Evolutionary conservation across 768 basidiomycete genomes (phyloP), one percentile per base, ranked within the genome.

Genomic region (Inosperma sp.): DNA sequence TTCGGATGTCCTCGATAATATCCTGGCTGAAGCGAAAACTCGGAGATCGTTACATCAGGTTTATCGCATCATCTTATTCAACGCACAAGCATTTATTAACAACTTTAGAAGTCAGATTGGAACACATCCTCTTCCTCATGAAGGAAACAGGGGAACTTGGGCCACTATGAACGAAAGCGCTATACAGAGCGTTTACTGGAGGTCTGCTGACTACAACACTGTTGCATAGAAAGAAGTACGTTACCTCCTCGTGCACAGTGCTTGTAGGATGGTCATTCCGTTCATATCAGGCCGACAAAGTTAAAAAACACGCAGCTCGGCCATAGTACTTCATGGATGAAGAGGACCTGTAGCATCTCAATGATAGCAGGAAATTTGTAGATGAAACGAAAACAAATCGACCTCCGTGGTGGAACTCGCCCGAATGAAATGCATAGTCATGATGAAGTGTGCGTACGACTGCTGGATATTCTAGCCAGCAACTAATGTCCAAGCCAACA

Each of bases 271-370:
- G 94, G 93, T 66, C 91, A 7, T 99, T 98, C 67, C 83, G 89
- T 12, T 97, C 95, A 0, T 96, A 93, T 6, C 80, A 93, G 26
- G 68, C 65, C 23, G 86, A 89, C 36, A 81, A 93, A 41, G 81
- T 80, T 39, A 85, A 84, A 64, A 67, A 78, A 58, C 75, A 79
- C 58, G 69, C 68, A 2, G 68, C 76, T n/a, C 76, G 77, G 23
- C 86, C 92, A 0, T 90, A 95, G 67, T 93, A 96, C 64, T 98
- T 91, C 64, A 98, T 99, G 96, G 96, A 99, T 69, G 96, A 97
- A 35, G 96, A 99, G 68, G 96, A 98, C 65, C 72, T 97, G 13
- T 83, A 88, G 37, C 90, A 91, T 54, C 66, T 88, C 53, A 80
- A 77, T 26, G 90, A 93, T 33, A 81, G 79, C 56, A 76, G 84